phyloP scores from a whole-genome alignment of 2,329 filamentous ascomycete genomes.

The Metarhizium guizhouense region DNA sequence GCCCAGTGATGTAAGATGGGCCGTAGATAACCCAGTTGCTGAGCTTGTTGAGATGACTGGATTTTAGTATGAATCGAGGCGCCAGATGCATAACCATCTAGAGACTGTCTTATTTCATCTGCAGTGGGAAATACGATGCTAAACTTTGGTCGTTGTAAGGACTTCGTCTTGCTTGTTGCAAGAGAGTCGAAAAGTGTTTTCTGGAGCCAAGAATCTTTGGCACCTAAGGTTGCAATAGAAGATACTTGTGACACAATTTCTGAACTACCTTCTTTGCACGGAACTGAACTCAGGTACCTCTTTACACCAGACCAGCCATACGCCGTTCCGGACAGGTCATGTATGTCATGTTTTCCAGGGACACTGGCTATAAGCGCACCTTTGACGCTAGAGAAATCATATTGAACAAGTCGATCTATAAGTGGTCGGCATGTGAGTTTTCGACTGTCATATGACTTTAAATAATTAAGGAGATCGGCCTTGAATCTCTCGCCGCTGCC shows the following conservation, averaged over 20 bases:
- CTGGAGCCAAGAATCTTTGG: conserved; percentile 62
- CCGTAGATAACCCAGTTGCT: conserved; percentile 64
- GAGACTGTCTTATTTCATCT: conserved; percentile 64
- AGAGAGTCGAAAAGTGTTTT: conserved; percentile 51
- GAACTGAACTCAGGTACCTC: conserved; percentile 47
- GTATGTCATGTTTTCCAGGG: conserved; percentile 54
- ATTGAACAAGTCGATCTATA: conserved; percentile 44
- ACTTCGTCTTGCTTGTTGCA: conserved; percentile 19
- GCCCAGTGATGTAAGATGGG: conserved; percentile 71
- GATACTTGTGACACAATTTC: conserved; percentile 61
- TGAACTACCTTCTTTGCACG: conserved; percentile 29
- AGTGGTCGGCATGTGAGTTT: conserved; percentile 46
- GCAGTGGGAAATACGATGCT: conserved; percentile 75
- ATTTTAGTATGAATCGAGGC: conserved; percentile 76
- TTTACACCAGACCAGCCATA: conserved; percentile 71
- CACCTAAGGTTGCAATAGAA: conserved; percentile 71
- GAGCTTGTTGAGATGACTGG: conserved; percentile 58
- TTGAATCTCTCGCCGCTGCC: conserved; percentile 69
- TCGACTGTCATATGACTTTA: conserved; percentile 56
- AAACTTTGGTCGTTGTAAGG: conserved; percentile 37
- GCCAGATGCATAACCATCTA: conserved; percentile 73
- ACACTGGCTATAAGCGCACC: conserved; percentile 72
- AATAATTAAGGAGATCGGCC: conserved; percentile 61
- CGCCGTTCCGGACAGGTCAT: conserved; percentile 39
- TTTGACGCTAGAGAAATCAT: conserved; percentile 62